These are phyloP conservation scores for Trypanosoma congolense DNA, from an alignment of 208 protist species.

Conservation along the genomic window DNA sequence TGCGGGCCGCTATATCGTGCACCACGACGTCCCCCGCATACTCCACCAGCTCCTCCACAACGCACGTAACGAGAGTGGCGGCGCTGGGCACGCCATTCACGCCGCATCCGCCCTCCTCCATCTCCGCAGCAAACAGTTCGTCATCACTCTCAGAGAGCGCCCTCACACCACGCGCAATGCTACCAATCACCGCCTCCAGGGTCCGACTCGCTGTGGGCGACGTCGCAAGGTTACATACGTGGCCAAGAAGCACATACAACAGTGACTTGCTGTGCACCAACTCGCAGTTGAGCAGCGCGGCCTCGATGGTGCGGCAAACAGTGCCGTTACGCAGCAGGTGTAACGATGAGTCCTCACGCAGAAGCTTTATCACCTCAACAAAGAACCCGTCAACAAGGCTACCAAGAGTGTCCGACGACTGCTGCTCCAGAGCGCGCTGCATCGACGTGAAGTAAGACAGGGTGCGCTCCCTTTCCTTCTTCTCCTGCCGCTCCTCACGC, in stretches of 20 bases:
- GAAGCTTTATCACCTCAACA: slow-evolving; percentile 78
- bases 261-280: slow-evolving; percentile 85
- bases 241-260: slow-evolving; percentile 78
- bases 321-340: slow-evolving; percentile 74
- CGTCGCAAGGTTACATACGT: slow-evolving; percentile 52
- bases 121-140: slow-evolving; percentile 46
- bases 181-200: slow-evolving; percentile 70
- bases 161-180: slow-evolving; percentile 61
- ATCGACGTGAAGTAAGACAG: slow-evolving; percentile 82
- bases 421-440: slow-evolving; percentile 62
- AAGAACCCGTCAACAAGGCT: slow-evolving; percentile 86
- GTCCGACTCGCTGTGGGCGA: slow-evolving; percentile 85
- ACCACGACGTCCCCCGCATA: slow-evolving; percentile 52
- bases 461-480: slow-evolving; percentile 85
- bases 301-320: slow-evolving; percentile 83
- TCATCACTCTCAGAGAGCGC: slow-evolving; percentile 30
- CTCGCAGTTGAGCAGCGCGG: slow-evolving; percentile 56
- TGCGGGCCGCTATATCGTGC: slow-evolving; percentile 68
- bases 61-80: slow-evolving; percentile 58
- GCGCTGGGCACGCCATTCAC: slow-evolving; percentile 79
- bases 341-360: slow-evolving; percentile 62
- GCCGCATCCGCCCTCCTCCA: slow-evolving; percentile 46
- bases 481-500: slow-evolving; percentile 70
- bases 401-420: slow-evolving; percentile 40
- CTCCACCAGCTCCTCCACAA: slow-evolving; percentile 72